Base-by-base conservation (phyloP, 2,329 filamentous ascomycete species). In the Paecilomyces formosus region DNA sequence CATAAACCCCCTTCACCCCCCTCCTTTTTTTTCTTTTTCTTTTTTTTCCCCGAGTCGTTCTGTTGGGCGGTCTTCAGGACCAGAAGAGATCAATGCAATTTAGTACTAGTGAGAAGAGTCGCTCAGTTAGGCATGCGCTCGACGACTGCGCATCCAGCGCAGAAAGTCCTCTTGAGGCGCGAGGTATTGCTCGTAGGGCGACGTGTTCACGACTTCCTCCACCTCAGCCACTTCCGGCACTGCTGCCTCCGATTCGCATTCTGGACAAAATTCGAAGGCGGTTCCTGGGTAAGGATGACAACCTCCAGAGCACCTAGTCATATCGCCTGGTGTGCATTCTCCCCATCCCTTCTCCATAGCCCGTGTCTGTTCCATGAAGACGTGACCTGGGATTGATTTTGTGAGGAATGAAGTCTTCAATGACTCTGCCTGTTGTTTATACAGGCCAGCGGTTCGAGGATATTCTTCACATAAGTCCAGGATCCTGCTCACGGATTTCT, bases 241-340 rank as follows among this genome's bases (percentile, higher is more conserved):
- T 58, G 56, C 50, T 58, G 54, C 35, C 58, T 56, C 11, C 57
- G 35, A 45, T 8, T 45, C 63, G 54, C 64, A 66, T 22, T 65
- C 60, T 8, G 64, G 63, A 39, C 64, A 66, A 12, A 57, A 50
- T 21, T 57, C 50, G 56, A 66, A 65, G 3, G 56, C 61, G 26
- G 28, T 58, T 6, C 57, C 58, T 31, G 64, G 63, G 45, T 62
- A 65, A 3, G 58, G 24, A 52, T 66, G 64, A 3, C 9, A 50
- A 21, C 61, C 54, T 8, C 15, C 35, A 18, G 4, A 18, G 28
- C 63, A 66, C 3, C 28, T 62, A 12, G 35, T 56, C 15, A 64
- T 50, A 18, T 52, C 30, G 8, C 57, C 58, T 11, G 57, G 54
- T 26, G 55, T 45, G 30, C 61, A 54, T n/a, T 56, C 50, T 3